A percentile compares a stretch with the other conserved stretches of the same genome.
These are phyloP conservation scores for Plasmodium knowlesi DNA, from an alignment of 169 alveolate genomes.

Conservation along the genomic window DNA sequence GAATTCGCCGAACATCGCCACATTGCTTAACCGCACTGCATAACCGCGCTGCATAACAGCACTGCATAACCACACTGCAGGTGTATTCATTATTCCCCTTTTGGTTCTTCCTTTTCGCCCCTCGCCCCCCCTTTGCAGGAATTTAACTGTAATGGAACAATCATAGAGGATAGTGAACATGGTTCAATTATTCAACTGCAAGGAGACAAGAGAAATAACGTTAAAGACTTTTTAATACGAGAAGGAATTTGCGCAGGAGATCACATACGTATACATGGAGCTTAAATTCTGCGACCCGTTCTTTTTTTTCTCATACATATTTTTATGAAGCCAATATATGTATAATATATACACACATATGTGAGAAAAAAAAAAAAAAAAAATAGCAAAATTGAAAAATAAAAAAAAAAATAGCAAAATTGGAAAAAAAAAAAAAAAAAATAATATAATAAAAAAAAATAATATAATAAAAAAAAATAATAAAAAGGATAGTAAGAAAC, in stretches of 20 bases:
- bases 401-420: not conserved
- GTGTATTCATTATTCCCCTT: not conserved
- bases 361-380: not conserved
- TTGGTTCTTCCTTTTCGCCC: not conserved
- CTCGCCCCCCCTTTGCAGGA: constrained; percentile 32
- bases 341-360: not conserved
- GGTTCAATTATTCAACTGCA: constrained; percentile 93
- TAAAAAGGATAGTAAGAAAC: not conserved
- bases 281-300: constrained; percentile 71
- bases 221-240: constrained; percentile 90
- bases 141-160: constrained; percentile 95
- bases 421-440: not conserved
- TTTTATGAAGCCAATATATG: not conserved
- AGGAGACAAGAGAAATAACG: constrained; percentile 91
- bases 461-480: not conserved
- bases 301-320: not conserved
- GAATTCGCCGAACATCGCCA: not conserved
- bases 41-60: not conserved
- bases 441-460: not conserved
- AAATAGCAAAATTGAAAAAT: not conserved
- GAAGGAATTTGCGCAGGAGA: constrained; percentile 90
- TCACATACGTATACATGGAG: constrained; percentile 93
- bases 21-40: not conserved
- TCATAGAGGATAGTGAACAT: constrained; percentile 92
- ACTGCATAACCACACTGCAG: not conserved